Base-by-base conservation (phyloP, 1,284 basidiomycete species). In the Serendipita sp. region DNA sequence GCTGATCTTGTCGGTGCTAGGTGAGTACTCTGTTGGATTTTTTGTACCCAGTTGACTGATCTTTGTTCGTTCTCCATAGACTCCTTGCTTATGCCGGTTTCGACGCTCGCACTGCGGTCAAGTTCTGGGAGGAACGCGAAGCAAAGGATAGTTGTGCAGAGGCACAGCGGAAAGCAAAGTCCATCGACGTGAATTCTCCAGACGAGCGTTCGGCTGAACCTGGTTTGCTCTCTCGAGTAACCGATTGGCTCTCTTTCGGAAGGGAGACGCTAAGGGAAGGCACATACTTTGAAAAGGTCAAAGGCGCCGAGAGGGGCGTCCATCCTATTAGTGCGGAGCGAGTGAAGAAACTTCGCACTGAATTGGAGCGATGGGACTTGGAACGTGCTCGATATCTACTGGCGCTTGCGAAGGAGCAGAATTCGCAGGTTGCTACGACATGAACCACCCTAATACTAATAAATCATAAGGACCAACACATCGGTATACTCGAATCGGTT, bases 81-180 rank as follows among this genome's bases (percentile, higher is more conserved):
- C 74, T 93, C n/a, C 80, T 95, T 15, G 88, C 92, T 0, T 82
- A 91, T 70, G 88, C 91, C 0, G 89, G 90, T 2, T 94, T 85
- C 69, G 88, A 93, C 72, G 86, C 91, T 6, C 81, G 84, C 35
- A 76, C 79, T 58, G 84, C 88, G 3, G 78, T 89, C 49, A 75
- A 73, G 34, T 91, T 90, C 72, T 91, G 88, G 88, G 82, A 88
- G 70, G 72, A 75, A 44, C 74, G 78, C 17, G 72, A 61, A 22
- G 62, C 63, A 41, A 61, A 58, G n/a, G 50, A 50, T n/a, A 41
- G 62, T 12, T 70, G 70, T 2, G 35, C 67, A 67, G 26, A 68
- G 66, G 32, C 67, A 70, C 30, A 70, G 69, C 62, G 73, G 72
- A 68, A 72, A 67, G 34, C 66, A 67, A 53, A 67, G 67, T 2